Evolutionary conservation across 1,284 basidiomycete genomes (phyloP).

Genomic region (Puccinia hordei): DNA sequence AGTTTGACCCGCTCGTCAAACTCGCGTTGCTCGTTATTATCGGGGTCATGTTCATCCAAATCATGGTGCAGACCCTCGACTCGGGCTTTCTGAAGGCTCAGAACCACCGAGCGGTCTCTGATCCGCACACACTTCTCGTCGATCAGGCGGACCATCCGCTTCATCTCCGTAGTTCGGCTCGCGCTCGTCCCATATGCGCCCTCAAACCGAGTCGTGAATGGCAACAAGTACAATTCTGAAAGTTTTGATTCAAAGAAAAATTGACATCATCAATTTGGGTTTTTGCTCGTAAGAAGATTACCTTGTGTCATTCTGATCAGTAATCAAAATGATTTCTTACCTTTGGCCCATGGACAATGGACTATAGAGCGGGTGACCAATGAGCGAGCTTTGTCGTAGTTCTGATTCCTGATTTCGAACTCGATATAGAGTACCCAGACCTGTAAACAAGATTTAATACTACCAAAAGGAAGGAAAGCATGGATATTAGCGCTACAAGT

Average conservation of each 20-base stretch:
- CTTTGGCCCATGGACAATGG: conserved; percentile 79
- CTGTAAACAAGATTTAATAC: conserved; percentile 69
- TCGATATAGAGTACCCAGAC: conserved; percentile 80
- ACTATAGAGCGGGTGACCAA: conserved; percentile 76
- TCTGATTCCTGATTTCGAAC: conserved; percentile 72
- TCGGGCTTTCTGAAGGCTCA: conserved; percentile 62
- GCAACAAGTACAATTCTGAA: conserved; percentile 79
- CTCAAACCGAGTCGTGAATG: conserved; percentile 70
- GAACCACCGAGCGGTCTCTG: conserved; percentile 65
- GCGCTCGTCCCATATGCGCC: conserved; percentile 60
- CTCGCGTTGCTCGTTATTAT: conserved; percentile 51
- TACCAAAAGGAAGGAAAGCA: conserved; percentile 57
- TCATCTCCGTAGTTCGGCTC: conserved; percentile 67
- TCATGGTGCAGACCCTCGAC: background rate
- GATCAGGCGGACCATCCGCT: conserved; percentile 75
- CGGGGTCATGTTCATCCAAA: conserved; percentile 58
- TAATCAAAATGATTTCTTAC: too few relatives aligned
- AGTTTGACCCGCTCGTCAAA: conserved; percentile 59
- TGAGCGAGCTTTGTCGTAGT: conserved; percentile 71
- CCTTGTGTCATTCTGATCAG: too few relatives aligned
- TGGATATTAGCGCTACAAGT: background rate
- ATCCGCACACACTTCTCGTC: conserved; percentile 77
- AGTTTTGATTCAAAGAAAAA: background rate
- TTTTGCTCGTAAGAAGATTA: background rate
- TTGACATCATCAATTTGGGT: background rate